Conservation (phyloP, 768 basidiomycete genomes). For the Mycena floridula region DNA sequence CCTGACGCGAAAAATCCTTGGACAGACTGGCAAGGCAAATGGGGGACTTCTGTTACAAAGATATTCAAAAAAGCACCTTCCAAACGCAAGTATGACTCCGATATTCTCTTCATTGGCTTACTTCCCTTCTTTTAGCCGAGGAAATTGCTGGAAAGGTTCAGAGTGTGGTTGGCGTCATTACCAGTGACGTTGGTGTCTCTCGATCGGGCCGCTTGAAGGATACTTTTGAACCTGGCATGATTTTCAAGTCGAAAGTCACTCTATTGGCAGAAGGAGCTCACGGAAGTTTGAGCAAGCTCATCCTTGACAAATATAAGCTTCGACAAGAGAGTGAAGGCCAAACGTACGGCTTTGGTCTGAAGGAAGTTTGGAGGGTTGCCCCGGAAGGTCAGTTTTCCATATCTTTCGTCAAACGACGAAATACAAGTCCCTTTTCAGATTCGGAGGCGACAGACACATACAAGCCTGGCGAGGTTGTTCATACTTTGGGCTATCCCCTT, state of each 20-base stretch:
- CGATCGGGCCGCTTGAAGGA: slow-evolving; percentile 72
- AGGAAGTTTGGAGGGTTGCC: slow-evolving; percentile 95
- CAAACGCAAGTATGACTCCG: too few relatives aligned
- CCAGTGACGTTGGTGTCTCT: slow-evolving; percentile 93
- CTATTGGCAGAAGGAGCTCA: slow-evolving; percentile 94
- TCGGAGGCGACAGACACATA: not conserved
- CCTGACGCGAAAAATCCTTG: slow-evolving; percentile 31
- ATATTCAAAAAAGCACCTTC: not conserved
- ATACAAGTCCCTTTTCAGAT: not conserved
- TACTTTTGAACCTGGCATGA: slow-evolving; percentile 93
- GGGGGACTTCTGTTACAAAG: slow-evolving; percentile 16
- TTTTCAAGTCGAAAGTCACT: slow-evolving; percentile 87
- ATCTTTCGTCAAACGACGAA: not conserved
- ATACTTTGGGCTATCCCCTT: slow-evolving; percentile 93
- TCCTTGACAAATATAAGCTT: slow-evolving; percentile 68
- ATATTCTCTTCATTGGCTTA: not conserved
- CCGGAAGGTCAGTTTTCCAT: slow-evolving; percentile 18
- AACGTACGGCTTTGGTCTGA: slow-evolving; percentile 93
- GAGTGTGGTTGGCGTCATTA: slow-evolving; percentile 72
- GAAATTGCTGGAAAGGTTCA: slow-evolving; percentile 24
- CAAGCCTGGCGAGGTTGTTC: slow-evolving; percentile 63
- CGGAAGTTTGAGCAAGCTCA: slow-evolving; percentile 80
- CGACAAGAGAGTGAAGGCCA: slow-evolving; percentile 72
- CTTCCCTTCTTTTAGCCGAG: not conserved
- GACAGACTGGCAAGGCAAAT: slow-evolving; percentile 18